A percentile compares a stretch with the other conserved stretches of the same genome.
Conservation (phyloP, 75 land plant species). For the Pinus taeda region DNA sequence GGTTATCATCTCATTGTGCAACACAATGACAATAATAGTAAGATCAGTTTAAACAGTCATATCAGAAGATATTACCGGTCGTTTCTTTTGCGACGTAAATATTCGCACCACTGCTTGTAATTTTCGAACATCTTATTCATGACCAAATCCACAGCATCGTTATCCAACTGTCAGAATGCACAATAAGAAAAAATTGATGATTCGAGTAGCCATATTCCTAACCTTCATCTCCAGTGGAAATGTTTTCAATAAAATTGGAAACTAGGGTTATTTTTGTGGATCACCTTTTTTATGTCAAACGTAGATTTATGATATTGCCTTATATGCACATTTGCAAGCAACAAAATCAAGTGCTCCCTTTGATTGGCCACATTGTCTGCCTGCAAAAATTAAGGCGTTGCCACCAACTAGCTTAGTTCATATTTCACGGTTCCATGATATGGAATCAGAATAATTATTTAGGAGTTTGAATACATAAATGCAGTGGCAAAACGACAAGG, state of each 20-base stretch:
- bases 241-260: not conserved
- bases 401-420: too few relatives aligned
- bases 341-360: constrained; percentile 82
- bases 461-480: too few relatives aligned
- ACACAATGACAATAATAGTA: constrained; percentile 15
- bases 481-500: not conserved
- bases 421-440: not conserved
- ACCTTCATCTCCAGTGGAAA: not conserved
- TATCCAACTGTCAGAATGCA: constrained; percentile 45
- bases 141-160: constrained; percentile 59
- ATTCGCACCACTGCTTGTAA: constrained; percentile 88
- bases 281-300: constrained; percentile 30
- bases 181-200: not conserved
- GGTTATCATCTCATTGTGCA: too few relatives aligned
- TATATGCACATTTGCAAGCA: constrained; percentile 80
- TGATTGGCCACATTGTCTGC: constrained; percentile 89
- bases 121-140: constrained; percentile 78
- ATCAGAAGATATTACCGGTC: constrained; percentile 50
- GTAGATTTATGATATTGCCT: constrained; percentile 41
- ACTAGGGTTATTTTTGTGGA: too few relatives aligned
- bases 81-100: constrained; percentile 50
- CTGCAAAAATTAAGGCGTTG: constrained; percentile 28
- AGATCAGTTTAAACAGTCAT: constrained; percentile 13
- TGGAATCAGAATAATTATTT: not conserved
- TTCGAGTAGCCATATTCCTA: not conserved